Evolutionary conservation across 2,329 filamentous ascomycete genomes (phyloP).

Genomic region (Epichloe hybrida): DNA sequence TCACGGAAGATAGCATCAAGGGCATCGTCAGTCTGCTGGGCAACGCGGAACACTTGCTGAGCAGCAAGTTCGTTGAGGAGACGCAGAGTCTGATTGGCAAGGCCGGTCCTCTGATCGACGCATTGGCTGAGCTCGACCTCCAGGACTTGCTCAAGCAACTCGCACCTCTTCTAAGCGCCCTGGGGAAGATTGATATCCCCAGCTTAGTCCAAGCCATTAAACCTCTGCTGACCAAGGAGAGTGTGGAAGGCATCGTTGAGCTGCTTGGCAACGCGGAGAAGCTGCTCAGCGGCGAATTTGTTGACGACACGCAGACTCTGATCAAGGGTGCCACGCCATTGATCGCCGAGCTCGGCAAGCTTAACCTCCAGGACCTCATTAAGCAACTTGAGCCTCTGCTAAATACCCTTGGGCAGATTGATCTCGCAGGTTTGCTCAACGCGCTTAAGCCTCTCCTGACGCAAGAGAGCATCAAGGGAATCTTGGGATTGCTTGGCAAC

Average conservation of each 20-base stretch:
- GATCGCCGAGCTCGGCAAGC: constrained; percentile 11
- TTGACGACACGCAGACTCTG: constrained; percentile 15
- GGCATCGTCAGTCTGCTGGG: constrained; percentile 20
- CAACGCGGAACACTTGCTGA: constrained; percentile 19
- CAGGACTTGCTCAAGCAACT: constrained; percentile 11
- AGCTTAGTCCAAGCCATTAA: constrained; percentile 15
- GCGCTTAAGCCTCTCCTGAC: constrained; percentile 16
- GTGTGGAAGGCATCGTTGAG: constrained; percentile 19
- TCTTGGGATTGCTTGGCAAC: constrained; percentile 18
- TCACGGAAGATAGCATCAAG: constrained; percentile 18
- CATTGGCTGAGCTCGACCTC: constrained; percentile 5
- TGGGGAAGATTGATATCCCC: constrained; percentile 18
- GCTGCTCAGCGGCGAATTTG: constrained; percentile 16
- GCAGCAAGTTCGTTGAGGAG: constrained; percentile 18
- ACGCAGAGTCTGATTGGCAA: constrained; percentile 19
- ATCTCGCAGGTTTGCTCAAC: constrained; percentile 17
- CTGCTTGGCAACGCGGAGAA: constrained; percentile 20
- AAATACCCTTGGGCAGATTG: constrained; percentile 17
- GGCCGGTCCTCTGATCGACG: constrained; percentile 16
- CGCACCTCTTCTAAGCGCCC: constrained; percentile 10
- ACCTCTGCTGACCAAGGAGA: constrained; percentile 19
- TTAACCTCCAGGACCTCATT: constrained; percentile 15
- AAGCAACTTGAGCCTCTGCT: constrained; percentile 18
- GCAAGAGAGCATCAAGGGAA: constrained; percentile 15
- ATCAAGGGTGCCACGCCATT: constrained; percentile 19